These are phyloP conservation scores for Sisymbrium altissimum DNA, from an alignment of 345 rosid species.

Conservation along the genomic window DNA sequence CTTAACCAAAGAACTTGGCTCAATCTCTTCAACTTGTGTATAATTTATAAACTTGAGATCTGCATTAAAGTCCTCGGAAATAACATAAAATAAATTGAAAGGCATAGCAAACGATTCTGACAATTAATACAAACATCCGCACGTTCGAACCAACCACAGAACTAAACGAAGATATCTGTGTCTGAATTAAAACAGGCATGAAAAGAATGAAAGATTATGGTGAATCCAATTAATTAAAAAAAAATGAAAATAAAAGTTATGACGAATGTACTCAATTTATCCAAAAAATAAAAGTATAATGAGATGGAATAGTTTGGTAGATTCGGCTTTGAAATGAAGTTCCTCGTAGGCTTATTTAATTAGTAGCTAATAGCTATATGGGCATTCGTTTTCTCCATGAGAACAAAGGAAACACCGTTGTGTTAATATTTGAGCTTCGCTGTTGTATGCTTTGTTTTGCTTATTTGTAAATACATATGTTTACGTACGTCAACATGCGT, in stretches of 20 bases:
- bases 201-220: neutral
- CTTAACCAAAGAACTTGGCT: no score
- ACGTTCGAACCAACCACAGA: neutral
- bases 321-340: slow-evolving; percentile 6
- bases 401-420: slow-evolving; percentile 10
- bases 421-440: slow-evolving; percentile 6
- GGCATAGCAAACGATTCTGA: neutral
- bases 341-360: neutral
- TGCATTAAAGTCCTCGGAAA: neutral
- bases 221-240: neutral
- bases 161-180: neutral
- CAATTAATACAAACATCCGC: neutral
- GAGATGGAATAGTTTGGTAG: slow-evolving; percentile 10
- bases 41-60: no score
- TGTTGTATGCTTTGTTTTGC: neutral
- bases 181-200: neutral
- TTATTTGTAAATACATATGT: slow-evolving; percentile 11
- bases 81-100: neutral
- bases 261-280: neutral
- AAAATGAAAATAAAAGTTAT: neutral
- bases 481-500: slow-evolving; percentile 7
- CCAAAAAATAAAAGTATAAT: neutral
- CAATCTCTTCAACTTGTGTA: no score
- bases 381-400: neutral
- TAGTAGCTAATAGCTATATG: neutral